Evolutionary conservation across 2,329 filamentous ascomycete genomes (phyloP).

Genomic region (Ceratocystiopsis minuta): DNA sequence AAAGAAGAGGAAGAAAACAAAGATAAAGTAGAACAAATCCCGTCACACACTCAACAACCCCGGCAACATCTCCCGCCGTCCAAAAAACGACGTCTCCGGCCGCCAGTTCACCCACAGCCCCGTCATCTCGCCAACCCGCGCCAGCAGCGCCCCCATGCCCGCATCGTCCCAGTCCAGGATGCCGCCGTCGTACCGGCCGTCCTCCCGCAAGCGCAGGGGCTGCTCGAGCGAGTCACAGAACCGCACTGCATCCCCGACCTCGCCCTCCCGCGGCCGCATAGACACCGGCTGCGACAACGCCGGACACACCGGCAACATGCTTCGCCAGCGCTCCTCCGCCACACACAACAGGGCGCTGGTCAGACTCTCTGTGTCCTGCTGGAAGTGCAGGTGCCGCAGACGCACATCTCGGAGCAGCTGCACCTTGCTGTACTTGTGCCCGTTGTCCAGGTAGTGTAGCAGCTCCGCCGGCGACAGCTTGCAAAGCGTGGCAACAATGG

Average conservation of each 20-base stretch:
- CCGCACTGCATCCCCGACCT: too few relatives aligned
- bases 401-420: conserved; percentile 26
- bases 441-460: conserved; percentile 29
- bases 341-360: conserved; percentile 9
- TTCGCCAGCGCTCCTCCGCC: conserved; percentile 8
- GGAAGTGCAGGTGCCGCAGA: conserved; percentile 23
- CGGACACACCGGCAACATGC: conserved; percentile 3
- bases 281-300: neutral
- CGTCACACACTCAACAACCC: conserved; percentile 6
- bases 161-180: conserved; percentile 23
- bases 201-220: conserved; percentile 6
- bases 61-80: conserved; percentile 7
- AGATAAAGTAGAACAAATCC: neutral
- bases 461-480: conserved; percentile 32
- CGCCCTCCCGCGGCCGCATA: neutral
- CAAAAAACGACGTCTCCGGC: conserved; percentile 18
- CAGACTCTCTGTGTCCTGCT: conserved; percentile 27
- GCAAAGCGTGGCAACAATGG: conserved; percentile 20
- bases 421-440: conserved; percentile 26
- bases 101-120: conserved; percentile 19
- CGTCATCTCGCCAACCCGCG: conserved; percentile 7
- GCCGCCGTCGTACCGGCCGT: conserved; percentile 15
- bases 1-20: neutral
- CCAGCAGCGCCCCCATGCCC: conserved; percentile 17
- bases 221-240: conserved; percentile 1